These are phyloP conservation scores for Termitomyces sp. DNA, from an alignment of 768 basidiomycete genomes.

Conservation along the genomic window DNA sequence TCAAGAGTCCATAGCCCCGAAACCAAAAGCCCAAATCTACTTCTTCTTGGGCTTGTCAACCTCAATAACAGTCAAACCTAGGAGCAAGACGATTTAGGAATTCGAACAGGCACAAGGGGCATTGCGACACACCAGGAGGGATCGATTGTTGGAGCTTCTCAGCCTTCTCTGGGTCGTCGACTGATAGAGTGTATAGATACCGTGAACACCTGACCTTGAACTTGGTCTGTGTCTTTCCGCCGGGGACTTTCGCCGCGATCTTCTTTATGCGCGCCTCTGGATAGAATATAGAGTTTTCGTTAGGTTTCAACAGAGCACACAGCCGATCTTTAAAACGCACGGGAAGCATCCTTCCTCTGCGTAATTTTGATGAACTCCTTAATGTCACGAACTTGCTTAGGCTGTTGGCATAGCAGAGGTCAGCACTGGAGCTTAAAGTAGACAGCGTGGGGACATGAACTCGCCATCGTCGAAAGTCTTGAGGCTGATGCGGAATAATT, in stretches of 20 bases:
- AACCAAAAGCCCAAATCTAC: constrained; percentile 41
- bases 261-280: constrained; percentile 98
- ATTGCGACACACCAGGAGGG: constrained; percentile 80
- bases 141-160: constrained; percentile 95
- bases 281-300: neutral
- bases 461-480: constrained; percentile 39
- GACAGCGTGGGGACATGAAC: constrained; percentile 11
- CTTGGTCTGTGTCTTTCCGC: constrained; percentile 83
- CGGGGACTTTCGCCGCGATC: constrained; percentile 60
- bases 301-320: neutral
- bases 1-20: constrained; percentile 28
- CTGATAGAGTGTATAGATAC: constrained; percentile 94
- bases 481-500: constrained; percentile 22
- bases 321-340: constrained; percentile 45
- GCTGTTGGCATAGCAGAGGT: constrained; percentile 39
- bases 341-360: constrained; percentile 92
- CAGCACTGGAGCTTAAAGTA: constrained; percentile 2
- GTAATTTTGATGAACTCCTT: constrained; percentile 98
- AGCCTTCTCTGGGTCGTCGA: constrained; percentile 97
- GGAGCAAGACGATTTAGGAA: neutral
- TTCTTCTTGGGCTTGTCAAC: constrained; percentile 86
- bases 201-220: constrained; percentile 98
- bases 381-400: constrained; percentile 97
- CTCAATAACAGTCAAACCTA: constrained; percentile 90
- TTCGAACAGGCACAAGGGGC: too few relatives aligned